A percentile compares a stretch with the other conserved stretches of the same genome.
Evolutionary conservation across 768 basidiomycete species (phyloP).

Genomic region (Myochromella boudieri): DNA sequence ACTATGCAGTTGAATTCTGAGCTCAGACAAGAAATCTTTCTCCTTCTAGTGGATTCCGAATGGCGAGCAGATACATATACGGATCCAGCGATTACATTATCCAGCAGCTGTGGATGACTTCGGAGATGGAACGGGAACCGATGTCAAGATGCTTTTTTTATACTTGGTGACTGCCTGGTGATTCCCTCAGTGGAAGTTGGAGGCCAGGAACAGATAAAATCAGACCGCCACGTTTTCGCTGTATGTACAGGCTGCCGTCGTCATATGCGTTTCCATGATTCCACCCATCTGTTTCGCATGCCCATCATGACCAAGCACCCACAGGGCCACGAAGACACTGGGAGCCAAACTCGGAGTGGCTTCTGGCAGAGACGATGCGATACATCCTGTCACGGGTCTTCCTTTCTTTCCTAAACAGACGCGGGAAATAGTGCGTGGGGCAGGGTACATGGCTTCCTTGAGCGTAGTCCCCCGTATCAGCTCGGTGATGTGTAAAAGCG

Average conservation of each 20-base stretch:
- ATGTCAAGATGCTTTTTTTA: too few species aligned
- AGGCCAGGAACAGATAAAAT: background rate
- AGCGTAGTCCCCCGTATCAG: background rate
- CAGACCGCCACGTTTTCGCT: too few species aligned
- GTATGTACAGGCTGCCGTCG: too few species aligned
- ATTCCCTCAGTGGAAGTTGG: background rate
- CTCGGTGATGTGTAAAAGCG: background rate
- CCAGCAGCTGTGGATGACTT: too few species aligned
- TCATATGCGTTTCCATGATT: conserved; percentile 9
- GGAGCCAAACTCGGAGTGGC: background rate
- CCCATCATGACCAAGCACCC: conserved; percentile 10
- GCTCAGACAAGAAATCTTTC: too few species aligned
- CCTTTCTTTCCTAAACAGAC: background rate
- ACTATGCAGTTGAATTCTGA: too few species aligned
- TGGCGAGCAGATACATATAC: too few species aligned
- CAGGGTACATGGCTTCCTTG: background rate
- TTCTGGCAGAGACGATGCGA: background rate
- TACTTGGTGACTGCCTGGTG: too few species aligned
- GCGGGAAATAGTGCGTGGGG: background rate
- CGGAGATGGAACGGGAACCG: too few species aligned
- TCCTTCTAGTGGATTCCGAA: too few species aligned
- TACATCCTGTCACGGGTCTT: background rate
- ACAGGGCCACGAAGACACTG: background rate
- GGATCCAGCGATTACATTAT: too few species aligned
- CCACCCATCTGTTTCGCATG: background rate